Evolutionary conservation across 2,329 filamentous ascomycete species (phyloP).

Genomic region (Rhytidhysteron rufulum): DNA sequence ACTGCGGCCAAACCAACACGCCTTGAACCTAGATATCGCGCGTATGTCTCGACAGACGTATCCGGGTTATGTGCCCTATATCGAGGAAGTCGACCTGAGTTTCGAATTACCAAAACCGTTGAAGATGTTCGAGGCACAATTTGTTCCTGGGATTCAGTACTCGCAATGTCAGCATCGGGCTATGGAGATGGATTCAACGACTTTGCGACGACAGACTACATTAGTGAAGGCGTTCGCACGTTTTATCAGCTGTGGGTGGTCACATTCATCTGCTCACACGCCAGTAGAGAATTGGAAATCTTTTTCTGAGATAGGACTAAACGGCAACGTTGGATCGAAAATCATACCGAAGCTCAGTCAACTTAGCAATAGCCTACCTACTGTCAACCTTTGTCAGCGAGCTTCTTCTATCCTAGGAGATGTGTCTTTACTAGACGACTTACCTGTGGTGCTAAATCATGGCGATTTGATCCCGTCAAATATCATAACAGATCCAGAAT

Average conservation of each 20-base stretch:
- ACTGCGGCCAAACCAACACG: conserved; percentile 21
- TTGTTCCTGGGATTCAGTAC: conserved; percentile 20
- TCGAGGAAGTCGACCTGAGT: conserved; percentile 6
- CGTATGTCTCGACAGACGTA: conserved; percentile 18
- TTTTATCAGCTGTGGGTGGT: conserved; percentile 24
- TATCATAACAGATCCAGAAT: conserved; percentile 48
- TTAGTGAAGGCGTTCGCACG: conserved; percentile 26
- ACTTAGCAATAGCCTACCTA: conserved; percentile 22
- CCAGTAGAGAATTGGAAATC: conserved; percentile 2
- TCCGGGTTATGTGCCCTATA: conserved; percentile 17
- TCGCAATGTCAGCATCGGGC: conserved; percentile 10
- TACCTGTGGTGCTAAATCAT: conserved; percentile 58
- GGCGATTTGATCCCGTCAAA: conserved; percentile 59
- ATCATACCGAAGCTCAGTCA: conserved; percentile 21
- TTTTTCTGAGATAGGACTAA: too few relatives aligned
- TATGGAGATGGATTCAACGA: not conserved
- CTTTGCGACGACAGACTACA: conserved; percentile 11
- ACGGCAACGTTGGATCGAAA: conserved; percentile 25
- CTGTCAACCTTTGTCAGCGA: conserved; percentile 12
- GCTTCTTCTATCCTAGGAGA: conserved; percentile 12
- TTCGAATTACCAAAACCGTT: conserved; percentile 11
- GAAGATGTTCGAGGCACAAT: conserved; percentile 22
- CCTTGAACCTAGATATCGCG: conserved; percentile 17
- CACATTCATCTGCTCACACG: not conserved
- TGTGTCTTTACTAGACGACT: conserved; percentile 44